Evolutionary conservation across 106 monocot genomes (phyloP), one percentile per base, ranked within the genome.

Genomic region (Posidonia australis): DNA sequence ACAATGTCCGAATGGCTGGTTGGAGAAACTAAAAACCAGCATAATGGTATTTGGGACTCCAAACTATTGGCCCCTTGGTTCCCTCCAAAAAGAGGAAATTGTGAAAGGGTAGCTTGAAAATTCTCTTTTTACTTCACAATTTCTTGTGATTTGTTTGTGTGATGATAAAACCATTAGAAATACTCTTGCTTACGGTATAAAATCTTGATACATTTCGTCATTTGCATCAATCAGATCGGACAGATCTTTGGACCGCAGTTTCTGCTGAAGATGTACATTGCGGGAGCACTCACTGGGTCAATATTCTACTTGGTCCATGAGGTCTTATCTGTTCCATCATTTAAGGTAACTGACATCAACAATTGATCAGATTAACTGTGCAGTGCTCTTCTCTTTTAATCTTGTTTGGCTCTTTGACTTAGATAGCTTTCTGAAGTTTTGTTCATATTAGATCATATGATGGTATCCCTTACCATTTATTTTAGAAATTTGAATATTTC

Each of bases 241-340:
- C 78, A 60, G 18, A 76, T 84, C 13, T 96, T 96, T 76, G 96
- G 96, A 51, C 78, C 90, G 36, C 56, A 70, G 32, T 90, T 86
- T 73, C 82, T 96, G 58, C 66, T 96, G 44, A 90, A 87, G 51
- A 67, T 96, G 70, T 90, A 87, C 62, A 19, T 84, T 41, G 96
- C 82, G 21, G 96, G 96, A 55, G 96, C 96, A 25, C 63, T 90
- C 17, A 68, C 76, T 69, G 90, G 90, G 69, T 96, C 96, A 19
- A 49, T 82, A 71, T 87, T 82, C 65, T 96, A 71, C 70, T 75
- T 96, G 74, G 32, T 80, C 21, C 74, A 96, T 70, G 61, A 73
- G 49, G 60, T 69, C 21, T 60, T 78, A 21, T 26, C 70, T 55
- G 67, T 49, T 65, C 69, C 77, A 57, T 78, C 80, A 61, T 72